Conservation (phyloP, 768 basidiomycete genomes). For the Serendipita sp. region DNA sequence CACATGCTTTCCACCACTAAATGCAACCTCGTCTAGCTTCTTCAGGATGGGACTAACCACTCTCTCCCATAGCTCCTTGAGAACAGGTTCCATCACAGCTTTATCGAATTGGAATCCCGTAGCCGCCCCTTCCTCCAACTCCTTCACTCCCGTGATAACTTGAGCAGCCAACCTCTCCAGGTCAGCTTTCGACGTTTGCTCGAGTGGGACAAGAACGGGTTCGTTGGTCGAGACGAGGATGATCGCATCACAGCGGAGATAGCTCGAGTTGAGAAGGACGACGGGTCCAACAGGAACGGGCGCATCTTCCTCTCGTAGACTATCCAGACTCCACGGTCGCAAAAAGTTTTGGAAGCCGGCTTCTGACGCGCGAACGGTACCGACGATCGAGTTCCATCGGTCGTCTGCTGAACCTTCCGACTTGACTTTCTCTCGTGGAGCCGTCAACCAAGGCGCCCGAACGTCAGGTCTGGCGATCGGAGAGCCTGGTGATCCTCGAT, state of each 20-base stretch:
- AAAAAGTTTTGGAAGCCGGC: neutral
- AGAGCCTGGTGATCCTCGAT: neutral
- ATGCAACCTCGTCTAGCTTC: constrained; percentile 1
- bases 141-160: neutral
- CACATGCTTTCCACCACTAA: neutral
- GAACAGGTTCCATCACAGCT: neutral
- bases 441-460: neutral
- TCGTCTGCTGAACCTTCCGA: neutral
- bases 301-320: neutral
- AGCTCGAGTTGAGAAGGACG: neutral
- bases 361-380: constrained; percentile 2
- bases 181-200: neutral
- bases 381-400: neutral
- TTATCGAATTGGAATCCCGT: constrained; percentile 3
- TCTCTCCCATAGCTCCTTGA: constrained; percentile 1
- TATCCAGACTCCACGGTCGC: neutral
- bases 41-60: neutral
- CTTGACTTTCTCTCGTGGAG: neutral
- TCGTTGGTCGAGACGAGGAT: constrained; percentile 5
- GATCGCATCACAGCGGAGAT: constrained; percentile 5
- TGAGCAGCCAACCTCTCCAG: neutral
- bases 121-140: neutral
- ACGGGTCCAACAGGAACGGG: neutral
- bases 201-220: neutral
- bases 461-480: neutral